Evolutionary conservation across 75 land plant genomes (phyloP), one percentile per base, ranked within the genome.

Genomic region (Cupressus sempervirens): DNA sequence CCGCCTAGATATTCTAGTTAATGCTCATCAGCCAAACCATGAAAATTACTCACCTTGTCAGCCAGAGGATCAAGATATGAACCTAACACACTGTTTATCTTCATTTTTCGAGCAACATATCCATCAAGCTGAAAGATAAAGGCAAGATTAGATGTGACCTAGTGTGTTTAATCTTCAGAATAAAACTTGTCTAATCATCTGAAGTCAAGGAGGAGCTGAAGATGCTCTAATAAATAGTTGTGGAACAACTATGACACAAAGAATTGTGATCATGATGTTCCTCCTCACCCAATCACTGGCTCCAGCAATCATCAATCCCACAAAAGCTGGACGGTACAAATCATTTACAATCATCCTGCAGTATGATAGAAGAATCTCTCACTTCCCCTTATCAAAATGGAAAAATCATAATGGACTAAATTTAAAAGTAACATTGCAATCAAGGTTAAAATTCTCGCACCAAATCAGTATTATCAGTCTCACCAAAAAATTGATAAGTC

Each of bases 31-130:
- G 9, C n/a, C 26, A 52, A n/a, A 82, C 52, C 23, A 86, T 40
- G 38, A n/a, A 81, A 84, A 48, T 50, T 82, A 46, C 53, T 85
- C 74, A 94, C 99, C 94, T 97, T 97, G 85, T 97, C 99, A 73
- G 99, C 99, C 48, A 97, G 87, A 36, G 99, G 99, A 91, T 97
- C 99, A 86, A 97, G 94, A 86, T 97, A 97, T 0, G 99, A 96
- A 23, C 99, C 99, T 67, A 97, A 84, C 20, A 96, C 99, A 67
- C 95, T 96, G 85, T 94, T 87, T 14, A 96, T 92, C 13, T 85
- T 83, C 93, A 93, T 93, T 86, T 82, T 94, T 86, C 99, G 89
- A 14, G 99, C 99, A 70, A 93, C 76, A 84, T 86, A 96, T n/a
- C 99, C 99, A 91, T 97, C 99, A 12, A 97, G 87, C 99, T 97